Conservation (phyloP, 2,329 filamentous ascomycete genomes). For the Monosporascus cannonballus region DNA sequence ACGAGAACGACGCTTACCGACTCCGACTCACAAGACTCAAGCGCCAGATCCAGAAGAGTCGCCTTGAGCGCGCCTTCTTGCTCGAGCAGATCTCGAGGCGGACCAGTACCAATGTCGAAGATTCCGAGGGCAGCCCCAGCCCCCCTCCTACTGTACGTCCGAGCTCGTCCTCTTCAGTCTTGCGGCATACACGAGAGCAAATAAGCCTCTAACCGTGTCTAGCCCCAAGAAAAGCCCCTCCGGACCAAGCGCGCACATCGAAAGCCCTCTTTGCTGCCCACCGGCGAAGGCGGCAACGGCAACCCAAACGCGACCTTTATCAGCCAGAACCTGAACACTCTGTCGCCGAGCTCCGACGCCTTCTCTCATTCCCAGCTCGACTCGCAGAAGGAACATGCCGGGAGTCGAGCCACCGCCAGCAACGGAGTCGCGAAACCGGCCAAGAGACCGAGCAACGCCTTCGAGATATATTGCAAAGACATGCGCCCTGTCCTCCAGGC, state of each 20-base stretch:
- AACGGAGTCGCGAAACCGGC: conserved; percentile 37
- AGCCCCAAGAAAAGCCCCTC: conserved; percentile 75
- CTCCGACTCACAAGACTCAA: conserved; percentile 73
- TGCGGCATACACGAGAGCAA: conserved; percentile 3
- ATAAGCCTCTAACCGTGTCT: conserved; percentile 20
- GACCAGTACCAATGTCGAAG: conserved; percentile 68
- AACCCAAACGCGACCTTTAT: conserved; percentile 36
- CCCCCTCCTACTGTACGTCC: conserved; percentile 68
- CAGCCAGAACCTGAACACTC: conserved; percentile 38
- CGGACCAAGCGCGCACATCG: conserved; percentile 68
- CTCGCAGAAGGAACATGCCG: conserved; percentile 26
- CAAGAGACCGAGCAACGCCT: conserved; percentile 42
- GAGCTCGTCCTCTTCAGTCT: too few relatives aligned
- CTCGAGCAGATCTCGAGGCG: conserved; percentile 68
- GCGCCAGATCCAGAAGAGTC: conserved; percentile 84
- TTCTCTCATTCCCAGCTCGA: conserved; percentile 45
- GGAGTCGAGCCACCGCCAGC: conserved; percentile 25
- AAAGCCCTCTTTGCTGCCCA: conserved; percentile 47
- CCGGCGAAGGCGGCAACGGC: conserved; percentile 32
- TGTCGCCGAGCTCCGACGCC: conserved; percentile 46
- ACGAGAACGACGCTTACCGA: conserved; percentile 79
- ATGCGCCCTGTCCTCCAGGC: conserved; percentile 37
- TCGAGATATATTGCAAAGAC: conserved; percentile 50
- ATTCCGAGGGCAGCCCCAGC: conserved; percentile 73
- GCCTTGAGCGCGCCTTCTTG: conserved; percentile 74